phyloP scores from a whole-genome alignment of 352 stramenopile species.

The Pythium vanterpoolii region DNA sequence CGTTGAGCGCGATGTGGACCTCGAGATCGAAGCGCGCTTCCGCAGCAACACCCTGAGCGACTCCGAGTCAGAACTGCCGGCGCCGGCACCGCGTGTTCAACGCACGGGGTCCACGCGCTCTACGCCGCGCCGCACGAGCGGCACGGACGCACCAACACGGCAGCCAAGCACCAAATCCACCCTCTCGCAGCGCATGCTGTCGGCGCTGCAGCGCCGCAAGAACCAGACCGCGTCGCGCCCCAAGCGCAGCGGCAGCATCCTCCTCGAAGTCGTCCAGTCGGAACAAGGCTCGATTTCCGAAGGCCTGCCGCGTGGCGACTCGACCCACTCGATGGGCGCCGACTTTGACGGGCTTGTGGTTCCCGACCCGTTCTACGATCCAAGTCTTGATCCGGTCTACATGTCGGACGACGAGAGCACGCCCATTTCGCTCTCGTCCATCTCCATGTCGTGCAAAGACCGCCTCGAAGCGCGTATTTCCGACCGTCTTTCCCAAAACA shows the following conservation, averaged over 20 bases:
- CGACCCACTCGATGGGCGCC: slow-evolving; percentile 14
- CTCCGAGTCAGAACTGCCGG: not conserved
- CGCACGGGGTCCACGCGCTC: slow-evolving; percentile 7
- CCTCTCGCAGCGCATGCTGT: slow-evolving; percentile 65
- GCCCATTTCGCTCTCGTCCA: not conserved
- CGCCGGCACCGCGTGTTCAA: not conserved
- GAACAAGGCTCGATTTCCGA: slow-evolving; percentile 2
- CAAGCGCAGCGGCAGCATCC: slow-evolving; percentile 17
- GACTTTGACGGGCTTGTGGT: slow-evolving; percentile 20
- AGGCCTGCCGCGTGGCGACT: slow-evolving; percentile 1
- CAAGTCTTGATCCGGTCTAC: slow-evolving; percentile 17
- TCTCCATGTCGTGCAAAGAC: slow-evolving; percentile 32
- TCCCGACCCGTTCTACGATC: slow-evolving; percentile 20
- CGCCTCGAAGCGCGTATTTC: slow-evolving; percentile 68
- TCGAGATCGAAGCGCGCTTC: slow-evolving; percentile 64
- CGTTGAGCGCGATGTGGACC: slow-evolving; percentile 65
- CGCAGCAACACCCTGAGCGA: slow-evolving; percentile 29
- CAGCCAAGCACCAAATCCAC: slow-evolving; percentile 23
- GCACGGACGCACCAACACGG: not conserved
- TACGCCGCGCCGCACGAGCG: slow-evolving; percentile 13
- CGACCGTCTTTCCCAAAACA: slow-evolving; percentile 36
- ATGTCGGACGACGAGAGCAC: slow-evolving; percentile 17
- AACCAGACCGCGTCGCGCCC: slow-evolving; percentile 18
- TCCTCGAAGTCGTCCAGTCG: slow-evolving; percentile 18
- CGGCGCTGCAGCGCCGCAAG: slow-evolving; percentile 37